Percentiles rank a stretch among this genome's conserved stretches.
Conservation (phyloP, 2,329 filamentous ascomycete species). For the Fonsecaea erecta region DNA sequence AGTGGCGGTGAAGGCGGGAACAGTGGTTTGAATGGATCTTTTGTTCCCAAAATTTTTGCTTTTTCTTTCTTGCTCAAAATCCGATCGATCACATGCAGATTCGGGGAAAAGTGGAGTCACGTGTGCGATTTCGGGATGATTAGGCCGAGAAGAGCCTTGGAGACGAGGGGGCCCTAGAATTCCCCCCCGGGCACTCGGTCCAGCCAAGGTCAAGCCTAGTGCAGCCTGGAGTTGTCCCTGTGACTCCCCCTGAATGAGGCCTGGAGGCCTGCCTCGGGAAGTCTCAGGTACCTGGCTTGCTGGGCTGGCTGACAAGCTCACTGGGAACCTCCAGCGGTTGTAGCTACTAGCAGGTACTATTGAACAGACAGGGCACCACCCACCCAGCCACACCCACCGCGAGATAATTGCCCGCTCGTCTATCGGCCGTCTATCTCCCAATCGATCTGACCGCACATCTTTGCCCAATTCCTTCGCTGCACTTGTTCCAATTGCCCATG, state of each 20-base stretch:
- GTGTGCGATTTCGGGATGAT: slow-evolving; percentile 8
- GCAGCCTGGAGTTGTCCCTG: neutral
- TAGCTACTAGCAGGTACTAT: neutral
- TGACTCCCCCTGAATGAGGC: neutral
- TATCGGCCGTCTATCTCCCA: too few species aligned
- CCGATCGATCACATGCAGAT: neutral
- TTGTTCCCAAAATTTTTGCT: neutral
- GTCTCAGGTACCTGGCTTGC: neutral
- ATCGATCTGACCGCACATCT: slow-evolving; percentile 1
- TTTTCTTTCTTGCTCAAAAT: neutral
- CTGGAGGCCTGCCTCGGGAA: neutral
- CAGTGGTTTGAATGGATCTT: neutral
- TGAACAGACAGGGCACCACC: neutral
- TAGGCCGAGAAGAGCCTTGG: slow-evolving; percentile 3
- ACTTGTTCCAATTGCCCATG: neutral
- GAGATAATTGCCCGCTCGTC: neutral
- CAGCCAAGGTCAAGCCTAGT: too few species aligned
- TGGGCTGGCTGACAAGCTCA: too few species aligned
- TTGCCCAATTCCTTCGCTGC: neutral
- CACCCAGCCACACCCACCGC: neutral
- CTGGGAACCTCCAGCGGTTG: neutral
- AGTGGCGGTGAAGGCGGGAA: neutral
- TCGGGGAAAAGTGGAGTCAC: neutral
- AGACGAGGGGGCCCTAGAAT: too few species aligned
- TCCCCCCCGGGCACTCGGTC: too few species aligned